Percentiles rank a stretch among this genome's conserved stretches.
phyloP scores from a whole-genome alignment of 116 monocot species.

The Papilionanthe hybrid region DNA sequence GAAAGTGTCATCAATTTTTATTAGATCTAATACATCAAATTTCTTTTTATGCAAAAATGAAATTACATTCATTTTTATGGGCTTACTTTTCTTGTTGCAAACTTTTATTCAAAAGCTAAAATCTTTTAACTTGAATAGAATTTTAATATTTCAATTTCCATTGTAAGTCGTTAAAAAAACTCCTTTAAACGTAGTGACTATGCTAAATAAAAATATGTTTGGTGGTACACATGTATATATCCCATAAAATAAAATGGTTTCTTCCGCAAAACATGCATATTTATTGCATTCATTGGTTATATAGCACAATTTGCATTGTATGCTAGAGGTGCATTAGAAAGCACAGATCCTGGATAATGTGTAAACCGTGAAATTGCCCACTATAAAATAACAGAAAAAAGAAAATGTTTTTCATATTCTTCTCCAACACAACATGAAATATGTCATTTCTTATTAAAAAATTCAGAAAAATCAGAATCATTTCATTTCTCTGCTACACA shows the following conservation, averaged over 20 bases:
- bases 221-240: no score
- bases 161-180: background rate
- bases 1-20: background rate
- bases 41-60: background rate
- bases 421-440: background rate
- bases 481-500: background rate
- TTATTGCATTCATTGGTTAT: background rate
- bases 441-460: background rate
- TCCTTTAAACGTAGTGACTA: background rate
- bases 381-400: background rate
- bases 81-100: background rate
- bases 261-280: background rate
- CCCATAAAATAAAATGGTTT: background rate
- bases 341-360: background rate
- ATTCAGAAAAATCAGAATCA: background rate
- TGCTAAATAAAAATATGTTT: no score
- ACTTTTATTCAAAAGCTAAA: background rate
- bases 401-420: background rate
- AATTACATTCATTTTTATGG: background rate
- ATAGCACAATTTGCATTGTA: background rate
- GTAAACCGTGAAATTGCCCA: background rate
- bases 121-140: background rate
- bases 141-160: background rate
- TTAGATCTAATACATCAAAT: background rate
- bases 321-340: background rate